phyloP scores from a whole-genome alignment of 805 yeast species.

The Tetrapisispora pingtungensis region DNA sequence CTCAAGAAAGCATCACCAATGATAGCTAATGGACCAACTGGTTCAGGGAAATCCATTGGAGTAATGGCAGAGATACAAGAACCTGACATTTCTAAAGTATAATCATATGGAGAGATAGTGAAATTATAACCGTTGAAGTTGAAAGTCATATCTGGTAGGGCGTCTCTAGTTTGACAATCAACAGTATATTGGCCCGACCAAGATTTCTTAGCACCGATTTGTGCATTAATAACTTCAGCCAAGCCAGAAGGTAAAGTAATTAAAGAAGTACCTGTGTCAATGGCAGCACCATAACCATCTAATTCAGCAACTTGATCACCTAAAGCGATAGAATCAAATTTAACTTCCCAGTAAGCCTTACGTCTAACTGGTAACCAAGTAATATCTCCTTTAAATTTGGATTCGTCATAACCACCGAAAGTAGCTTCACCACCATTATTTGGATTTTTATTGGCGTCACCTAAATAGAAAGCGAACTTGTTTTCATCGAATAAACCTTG shows the following conservation, averaged over 20 bases:
- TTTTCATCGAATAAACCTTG: slow-evolving; percentile 75
- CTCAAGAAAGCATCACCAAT: slow-evolving; percentile 97
- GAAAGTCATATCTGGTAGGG: slow-evolving; percentile 85
- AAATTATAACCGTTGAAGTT: slow-evolving; percentile 85
- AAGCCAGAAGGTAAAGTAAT: slow-evolving; percentile 89
- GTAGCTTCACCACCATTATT: slow-evolving; percentile 85
- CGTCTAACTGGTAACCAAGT: slow-evolving; percentile 97
- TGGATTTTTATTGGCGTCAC: slow-evolving; percentile 58
- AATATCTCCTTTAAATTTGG: slow-evolving; percentile 69
- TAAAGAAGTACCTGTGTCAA: slow-evolving; percentile 96
- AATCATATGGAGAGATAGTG: slow-evolving; percentile 81
- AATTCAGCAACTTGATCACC: slow-evolving; percentile 88
- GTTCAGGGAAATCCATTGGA: slow-evolving; percentile 95
- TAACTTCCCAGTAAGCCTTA: slow-evolving; percentile 99
- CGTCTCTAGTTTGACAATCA: slow-evolving; percentile 78
- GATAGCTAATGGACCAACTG: slow-evolving; percentile 93
- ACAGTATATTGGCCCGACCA: slow-evolving; percentile 96
- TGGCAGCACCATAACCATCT: slow-evolving; percentile 84
- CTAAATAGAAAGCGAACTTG: slow-evolving; percentile 84
- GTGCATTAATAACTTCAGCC: slow-evolving; percentile 89
- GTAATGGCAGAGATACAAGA: slow-evolving; percentile 94
- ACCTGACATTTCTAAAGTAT: slow-evolving; percentile 89
- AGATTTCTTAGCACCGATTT: slow-evolving; percentile 93
- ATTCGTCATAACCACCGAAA: slow-evolving; percentile 84
- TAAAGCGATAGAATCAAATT: slow-evolving; percentile 78